Conservation (phyloP, 75 land plant genomes). For the Pseudotsuga menziesii region DNA sequence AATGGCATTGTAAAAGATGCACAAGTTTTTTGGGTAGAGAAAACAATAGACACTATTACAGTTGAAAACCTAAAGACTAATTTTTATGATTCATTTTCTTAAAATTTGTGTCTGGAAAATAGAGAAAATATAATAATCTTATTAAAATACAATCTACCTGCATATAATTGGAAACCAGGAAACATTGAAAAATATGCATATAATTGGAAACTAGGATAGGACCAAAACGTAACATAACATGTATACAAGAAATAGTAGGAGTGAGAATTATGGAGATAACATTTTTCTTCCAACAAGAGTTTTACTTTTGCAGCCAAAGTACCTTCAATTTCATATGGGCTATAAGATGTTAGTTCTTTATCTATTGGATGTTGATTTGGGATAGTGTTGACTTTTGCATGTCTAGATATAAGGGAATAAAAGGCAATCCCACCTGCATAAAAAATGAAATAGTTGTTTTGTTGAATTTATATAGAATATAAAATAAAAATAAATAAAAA, state of each 20-base stretch:
- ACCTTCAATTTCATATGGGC: constrained; percentile 12
- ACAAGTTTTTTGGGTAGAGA: not conserved
- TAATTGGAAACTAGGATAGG: not conserved
- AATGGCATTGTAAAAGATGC: not conserved
- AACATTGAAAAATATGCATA: too few relatives aligned
- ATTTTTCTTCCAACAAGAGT: constrained; percentile 24
- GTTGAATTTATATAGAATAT: not conserved
- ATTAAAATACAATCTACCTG: not conserved
- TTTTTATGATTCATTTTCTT: not conserved
- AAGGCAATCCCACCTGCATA: constrained; percentile 67
- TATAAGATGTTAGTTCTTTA: constrained; percentile 37
- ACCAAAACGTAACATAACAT: not conserved
- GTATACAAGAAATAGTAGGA: constrained; percentile 69
- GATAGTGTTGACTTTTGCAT: constrained; percentile 32
- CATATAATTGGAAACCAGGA: too few relatives aligned
- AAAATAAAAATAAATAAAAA: too few relatives aligned
- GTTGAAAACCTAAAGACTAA: not conserved
- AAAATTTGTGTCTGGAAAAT: not conserved
- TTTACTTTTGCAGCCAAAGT: constrained; percentile 15
- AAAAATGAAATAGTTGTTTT: not conserved
- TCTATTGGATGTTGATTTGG: constrained; percentile 47
- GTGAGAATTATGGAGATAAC: constrained; percentile 29
- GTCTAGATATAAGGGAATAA: constrained; percentile 52
- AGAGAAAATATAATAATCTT: not conserved
- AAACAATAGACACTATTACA: not conserved